Conservation (phyloP, 257 asterid genomes). For the Apocynum venetum region DNA sequence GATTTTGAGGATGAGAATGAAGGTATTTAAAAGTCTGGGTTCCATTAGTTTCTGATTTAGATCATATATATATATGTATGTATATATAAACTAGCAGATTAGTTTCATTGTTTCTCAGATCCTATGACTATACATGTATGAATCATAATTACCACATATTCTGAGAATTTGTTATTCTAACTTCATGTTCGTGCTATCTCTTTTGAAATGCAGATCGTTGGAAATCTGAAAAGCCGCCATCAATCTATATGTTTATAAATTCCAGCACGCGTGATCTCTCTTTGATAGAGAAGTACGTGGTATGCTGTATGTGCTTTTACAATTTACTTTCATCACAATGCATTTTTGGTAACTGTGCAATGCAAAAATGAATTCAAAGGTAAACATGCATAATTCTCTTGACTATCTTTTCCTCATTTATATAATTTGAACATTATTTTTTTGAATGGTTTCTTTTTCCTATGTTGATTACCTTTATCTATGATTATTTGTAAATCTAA, state of each 20-base stretch:
- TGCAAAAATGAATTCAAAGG: not conserved
- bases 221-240: constrained; percentile 77
- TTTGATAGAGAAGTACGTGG: constrained; percentile 86
- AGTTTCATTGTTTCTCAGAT: not conserved
- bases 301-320: constrained; percentile 37
- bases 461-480: not conserved
- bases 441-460: not conserved
- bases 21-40: constrained; percentile 41
- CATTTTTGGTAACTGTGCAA: not conserved
- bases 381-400: not conserved
- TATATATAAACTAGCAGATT: not conserved
- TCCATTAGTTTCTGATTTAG: not conserved
- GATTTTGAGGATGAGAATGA: constrained; percentile 93
- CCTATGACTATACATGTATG: not conserved
- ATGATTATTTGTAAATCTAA: not conserved
- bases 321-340: not conserved
- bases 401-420: not conserved
- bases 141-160: not conserved
- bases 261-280: constrained; percentile 86
- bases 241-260: constrained; percentile 75
- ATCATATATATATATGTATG: not conserved
- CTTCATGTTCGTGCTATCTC: not conserved
- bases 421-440: not conserved
- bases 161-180: not conserved
- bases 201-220: constrained; percentile 64